Evolutionary conservation across 1,284 basidiomycete species (phyloP).

Genomic region (Waitea zeae): DNA sequence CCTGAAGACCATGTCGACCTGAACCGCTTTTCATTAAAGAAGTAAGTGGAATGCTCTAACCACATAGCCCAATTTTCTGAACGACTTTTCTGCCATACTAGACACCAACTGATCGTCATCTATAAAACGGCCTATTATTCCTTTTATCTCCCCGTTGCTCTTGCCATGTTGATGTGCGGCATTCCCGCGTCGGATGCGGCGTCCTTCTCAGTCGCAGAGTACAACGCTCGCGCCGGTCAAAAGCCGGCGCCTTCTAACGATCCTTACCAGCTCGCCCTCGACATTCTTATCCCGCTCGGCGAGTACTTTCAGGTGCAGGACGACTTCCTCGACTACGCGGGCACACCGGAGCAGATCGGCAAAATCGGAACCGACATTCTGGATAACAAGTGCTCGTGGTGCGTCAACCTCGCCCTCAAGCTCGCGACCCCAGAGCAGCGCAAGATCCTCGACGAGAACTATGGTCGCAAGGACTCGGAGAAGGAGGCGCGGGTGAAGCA

Average conservation of each 20-base stretch:
- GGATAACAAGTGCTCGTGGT: constrained; percentile 99
- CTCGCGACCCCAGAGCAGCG: constrained; percentile 38
- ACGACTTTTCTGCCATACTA: constrained; percentile 16
- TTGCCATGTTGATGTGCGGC: constrained; percentile 73
- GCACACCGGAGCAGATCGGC: constrained; percentile 82
- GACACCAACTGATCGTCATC: constrained; percentile 85
- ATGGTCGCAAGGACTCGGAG: constrained; percentile 66
- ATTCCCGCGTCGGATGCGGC: constrained; percentile 36
- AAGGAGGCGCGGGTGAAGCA: constrained; percentile 58
- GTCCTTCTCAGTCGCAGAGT: background rate
- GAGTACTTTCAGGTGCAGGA: constrained; percentile 99
- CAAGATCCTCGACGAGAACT: constrained; percentile 56
- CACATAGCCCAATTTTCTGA: constrained; percentile 1
- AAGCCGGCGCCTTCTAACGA: constrained; percentile 14
- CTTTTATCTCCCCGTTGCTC: constrained; percentile 95
- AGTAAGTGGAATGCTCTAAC: constrained; percentile 25
- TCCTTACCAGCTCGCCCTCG: constrained; percentile 67
- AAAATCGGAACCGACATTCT: constrained; percentile 97
- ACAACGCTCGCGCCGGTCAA: no score
- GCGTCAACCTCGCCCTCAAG: constrained; percentile 78
- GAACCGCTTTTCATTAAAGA: constrained; percentile 71
- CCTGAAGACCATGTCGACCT: constrained; percentile 85
- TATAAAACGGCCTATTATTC: constrained; percentile 99
- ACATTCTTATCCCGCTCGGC: constrained; percentile 84
- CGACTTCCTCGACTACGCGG: constrained; percentile 92